Evolutionary conservation across 2,329 filamentous ascomycete genomes (phyloP).

Genomic region (Colletotrichum chrysophilum): DNA sequence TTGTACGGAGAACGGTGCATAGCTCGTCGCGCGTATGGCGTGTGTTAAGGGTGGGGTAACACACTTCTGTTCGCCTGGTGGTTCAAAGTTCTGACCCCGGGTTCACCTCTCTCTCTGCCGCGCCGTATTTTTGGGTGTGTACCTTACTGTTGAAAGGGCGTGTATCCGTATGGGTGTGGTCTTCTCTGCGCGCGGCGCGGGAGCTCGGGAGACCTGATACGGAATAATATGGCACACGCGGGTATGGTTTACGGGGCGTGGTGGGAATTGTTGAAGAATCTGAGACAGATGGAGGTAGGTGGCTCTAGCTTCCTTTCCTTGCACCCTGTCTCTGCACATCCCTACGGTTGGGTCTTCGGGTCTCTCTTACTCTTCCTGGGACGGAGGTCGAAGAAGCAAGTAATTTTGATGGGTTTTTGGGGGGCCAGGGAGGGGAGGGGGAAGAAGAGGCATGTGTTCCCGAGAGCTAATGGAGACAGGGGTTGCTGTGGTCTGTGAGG

Average conservation of each 20-base stretch:
- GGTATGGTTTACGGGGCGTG: neutral
- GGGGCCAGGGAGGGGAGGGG: neutral
- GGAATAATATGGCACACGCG: neutral
- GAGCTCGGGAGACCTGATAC: neutral
- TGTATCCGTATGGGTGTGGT: neutral
- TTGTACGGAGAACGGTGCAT: neutral
- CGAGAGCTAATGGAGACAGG: neutral
- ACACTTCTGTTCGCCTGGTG: neutral
- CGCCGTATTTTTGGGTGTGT: neutral
- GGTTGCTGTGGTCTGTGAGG: neutral
- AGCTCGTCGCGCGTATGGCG: neutral
- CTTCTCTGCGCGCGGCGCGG: neutral
- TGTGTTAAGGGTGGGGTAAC: neutral
- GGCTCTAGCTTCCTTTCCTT: neutral
- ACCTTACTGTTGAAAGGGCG: neutral
- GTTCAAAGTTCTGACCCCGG: neutral
- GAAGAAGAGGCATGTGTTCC: neutral
- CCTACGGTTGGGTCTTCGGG: neutral
- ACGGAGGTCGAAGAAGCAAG: neutral
- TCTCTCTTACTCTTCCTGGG: neutral
- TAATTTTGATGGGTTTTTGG: neutral
- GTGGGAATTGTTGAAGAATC: neutral
- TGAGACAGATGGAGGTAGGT: neutral
- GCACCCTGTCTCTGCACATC: neutral
- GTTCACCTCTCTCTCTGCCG: neutral